Evolutionary conservation across 257 asterid genomes (phyloP), one percentile per base, ranked within the genome.

Genomic region (Solanum tarijense): DNA sequence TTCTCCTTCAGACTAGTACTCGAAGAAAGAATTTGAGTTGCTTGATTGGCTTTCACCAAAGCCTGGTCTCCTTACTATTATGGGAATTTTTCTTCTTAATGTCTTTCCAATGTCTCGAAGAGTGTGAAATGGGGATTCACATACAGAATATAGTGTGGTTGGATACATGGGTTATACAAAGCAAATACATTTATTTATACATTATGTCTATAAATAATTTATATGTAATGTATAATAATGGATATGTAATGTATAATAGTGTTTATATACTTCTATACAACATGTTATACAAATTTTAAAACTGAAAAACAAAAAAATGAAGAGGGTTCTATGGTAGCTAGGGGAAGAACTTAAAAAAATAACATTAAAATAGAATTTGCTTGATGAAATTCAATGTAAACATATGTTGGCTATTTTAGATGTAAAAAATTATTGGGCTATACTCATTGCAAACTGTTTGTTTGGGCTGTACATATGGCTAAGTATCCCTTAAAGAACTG

Each of bases 1-100:
- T 93, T 94, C 55, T 95, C 96, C 92, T 94, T 95, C 90, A 90
- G 86, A 88, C 92, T 91, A 43, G 94, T 83, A 83, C 91, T 92
- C 86, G 18, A 83, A 82, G 66, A 91, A 88, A 31, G 98, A 88
- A 88, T 92, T 98, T 8, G 96, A 88, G 92, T 91, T 94, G 90
- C 86, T 88, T 0, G 96, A 89, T 82, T 93, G 96, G 91, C 89
- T 92, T 41, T 96, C 99, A 20, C 90, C 88, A 32, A 71, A 88
- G 72, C 93, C 95, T 2, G 99, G 99, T 90, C 99, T 94, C 95
- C 88, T 91, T 25, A 25, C 34, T 66, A 66, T 66, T 25, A 25
- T 66, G 34, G 7, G 34, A 25, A 66, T 66, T 25, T 12, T 66
- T 66, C 34, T 12, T 5, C 73, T 66, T 66, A 6, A 66, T 66